Evolutionary conservation across 169 alveolate species (phyloP), one percentile per base, ranked within the genome.

Genomic region (Eimeria necatrix): DNA sequence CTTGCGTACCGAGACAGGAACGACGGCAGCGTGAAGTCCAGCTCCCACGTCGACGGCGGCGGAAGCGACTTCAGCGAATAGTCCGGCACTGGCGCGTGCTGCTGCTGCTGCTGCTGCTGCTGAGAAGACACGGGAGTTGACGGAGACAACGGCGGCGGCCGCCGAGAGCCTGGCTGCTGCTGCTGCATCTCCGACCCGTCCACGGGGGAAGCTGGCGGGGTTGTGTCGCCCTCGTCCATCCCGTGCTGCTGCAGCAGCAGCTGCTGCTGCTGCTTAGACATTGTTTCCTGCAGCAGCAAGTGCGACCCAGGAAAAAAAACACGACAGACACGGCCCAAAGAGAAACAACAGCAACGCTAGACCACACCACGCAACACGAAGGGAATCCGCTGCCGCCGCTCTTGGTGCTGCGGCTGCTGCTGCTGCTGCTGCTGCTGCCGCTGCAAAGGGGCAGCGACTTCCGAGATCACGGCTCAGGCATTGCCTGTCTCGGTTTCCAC

Each of bases 371-470:
- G 2, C 12, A 14, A 10, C 20, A 56, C 68, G 56, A 41, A 74
- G 26, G 32, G 59, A 26, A 41, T 74, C 85, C 32, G 85, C 85
- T 74, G 85, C 85, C 32, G 85, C 85, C 32, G 85, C 85, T 74
- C 56, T 53, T 74, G 85, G 56, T 41, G 59, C 83, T 71, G 83
- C 83, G 16, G 83, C 60, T 74, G 52, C 85, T 41, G 85, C 60
- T 74, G 85, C 85, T 74, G 84, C 84, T 46, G 59, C 85, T 74
- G 52, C 85, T 74, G 85, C 85, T 74, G 85, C 85, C 32, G 85
- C 85, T 74, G 85, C 85, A 14, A 74, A 74, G 60, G 32, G 60
- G 59, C 85, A 74, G 85, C 85, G 32, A 74, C 59, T 10, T 49
- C n/a, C 22, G 56, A n/a, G 32, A 41, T 74, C 48, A 74, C n/a